phyloP scores from a whole-genome alignment of 2,329 filamentous ascomycete species.

The Purpureocillium lavendulum region DNA sequence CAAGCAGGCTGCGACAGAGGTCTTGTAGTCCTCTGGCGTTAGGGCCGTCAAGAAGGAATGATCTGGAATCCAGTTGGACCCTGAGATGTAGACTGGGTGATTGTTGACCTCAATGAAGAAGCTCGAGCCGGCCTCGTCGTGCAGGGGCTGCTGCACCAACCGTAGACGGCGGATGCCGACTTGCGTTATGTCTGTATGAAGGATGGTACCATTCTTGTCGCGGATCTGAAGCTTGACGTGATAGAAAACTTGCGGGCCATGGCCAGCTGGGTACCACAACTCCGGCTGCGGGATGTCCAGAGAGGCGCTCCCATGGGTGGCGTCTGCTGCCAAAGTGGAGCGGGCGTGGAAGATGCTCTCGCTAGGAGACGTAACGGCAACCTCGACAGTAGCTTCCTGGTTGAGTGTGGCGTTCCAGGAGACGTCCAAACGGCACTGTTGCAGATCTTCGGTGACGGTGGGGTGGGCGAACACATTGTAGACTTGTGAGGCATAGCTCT shows the following conservation, averaged over 20 bases:
- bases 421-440: background rate
- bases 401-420: too few species aligned
- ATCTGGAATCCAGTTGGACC: background rate
- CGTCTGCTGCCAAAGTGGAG: background rate
- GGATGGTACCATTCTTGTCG: background rate
- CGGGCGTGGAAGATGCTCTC: background rate
- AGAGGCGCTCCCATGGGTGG: too few species aligned
- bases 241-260: constrained; percentile 7
- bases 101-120: background rate
- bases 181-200: background rate
- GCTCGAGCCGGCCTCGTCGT: background rate
- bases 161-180: constrained; percentile 2
- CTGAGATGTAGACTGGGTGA: too few species aligned
- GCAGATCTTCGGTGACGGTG: background rate
- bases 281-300: constrained; percentile 1
- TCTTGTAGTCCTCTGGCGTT: constrained; percentile 32
- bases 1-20: constrained; percentile 30
- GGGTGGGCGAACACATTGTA: constrained; percentile 31
- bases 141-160: constrained; percentile 1
- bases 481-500: constrained; percentile 48
- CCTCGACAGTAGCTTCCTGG: too few species aligned
- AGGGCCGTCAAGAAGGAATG: background rate
- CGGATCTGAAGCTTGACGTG: background rate
- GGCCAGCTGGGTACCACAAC: constrained; percentile 6
- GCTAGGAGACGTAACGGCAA: background rate